Percentiles rank a stretch among this genome's conserved stretches.
Conservation (phyloP, 352 stramenopile species). For the Labyrinthula sp. region DNA sequence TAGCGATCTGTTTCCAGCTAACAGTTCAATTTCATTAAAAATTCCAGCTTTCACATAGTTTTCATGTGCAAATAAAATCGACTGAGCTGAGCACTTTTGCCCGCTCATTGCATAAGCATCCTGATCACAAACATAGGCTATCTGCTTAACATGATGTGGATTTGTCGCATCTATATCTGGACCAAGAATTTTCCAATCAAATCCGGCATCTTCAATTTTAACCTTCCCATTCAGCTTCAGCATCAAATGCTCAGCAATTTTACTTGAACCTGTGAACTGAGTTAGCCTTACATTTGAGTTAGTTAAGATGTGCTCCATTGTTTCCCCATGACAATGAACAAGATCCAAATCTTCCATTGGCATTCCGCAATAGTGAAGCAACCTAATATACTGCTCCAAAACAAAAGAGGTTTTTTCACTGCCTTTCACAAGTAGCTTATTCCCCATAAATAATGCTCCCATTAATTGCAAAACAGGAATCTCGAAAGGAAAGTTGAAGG, state of each 20-base stretch:
- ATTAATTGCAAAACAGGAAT: conserved; percentile 96
- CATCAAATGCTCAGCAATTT: conserved; percentile 71
- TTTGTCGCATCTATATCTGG: conserved; percentile 54
- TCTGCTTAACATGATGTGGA: conserved; percentile 71
- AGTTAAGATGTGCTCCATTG: conserved; percentile 79
- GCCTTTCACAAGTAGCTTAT: conserved; percentile 76
- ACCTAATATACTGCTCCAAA: conserved; percentile 85
- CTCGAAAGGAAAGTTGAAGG: conserved; percentile 96
- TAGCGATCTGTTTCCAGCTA: conserved; percentile 64
- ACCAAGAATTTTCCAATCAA: conserved; percentile 92
- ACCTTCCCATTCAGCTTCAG: conserved; percentile 66
- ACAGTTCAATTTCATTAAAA: conserved; percentile 65
- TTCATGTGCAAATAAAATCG: conserved; percentile 91
- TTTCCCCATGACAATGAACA: conserved; percentile 72
- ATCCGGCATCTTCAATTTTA: conserved; percentile 89
- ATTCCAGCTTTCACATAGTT: conserved; percentile 59
- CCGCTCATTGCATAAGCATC: conserved; percentile 83
- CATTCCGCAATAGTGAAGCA: conserved; percentile 79
- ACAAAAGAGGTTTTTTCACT: conserved; percentile 82
- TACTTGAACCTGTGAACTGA: conserved; percentile 84
- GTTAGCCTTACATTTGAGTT: conserved; percentile 76
- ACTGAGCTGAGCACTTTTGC: conserved; percentile 95
- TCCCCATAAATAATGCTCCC: conserved; percentile 91
- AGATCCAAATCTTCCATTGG: conserved; percentile 79
- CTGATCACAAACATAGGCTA: conserved; percentile 90